phyloP scores from a whole-genome alignment of 257 asterid genomes.

The Forsythia viridissima region DNA sequence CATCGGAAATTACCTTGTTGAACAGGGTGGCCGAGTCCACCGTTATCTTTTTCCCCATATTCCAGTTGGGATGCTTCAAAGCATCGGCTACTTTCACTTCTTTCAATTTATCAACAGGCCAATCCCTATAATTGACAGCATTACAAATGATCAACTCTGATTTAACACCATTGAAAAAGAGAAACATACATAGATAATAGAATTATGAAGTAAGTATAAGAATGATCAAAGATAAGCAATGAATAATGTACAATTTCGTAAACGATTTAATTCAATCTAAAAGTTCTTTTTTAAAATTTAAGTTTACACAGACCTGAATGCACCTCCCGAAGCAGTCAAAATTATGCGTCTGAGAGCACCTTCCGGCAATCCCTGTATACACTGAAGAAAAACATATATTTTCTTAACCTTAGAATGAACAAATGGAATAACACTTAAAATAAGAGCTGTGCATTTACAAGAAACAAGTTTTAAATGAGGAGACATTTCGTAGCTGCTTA shows the following conservation, averaged over 20 bases:
- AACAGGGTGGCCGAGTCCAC: slow-evolving; percentile 99
- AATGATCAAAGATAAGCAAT: not conserved
- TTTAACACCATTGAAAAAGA: not conserved
- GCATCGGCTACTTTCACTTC: slow-evolving; percentile 99
- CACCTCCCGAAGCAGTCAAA: slow-evolving; percentile 97
- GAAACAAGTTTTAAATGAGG: not conserved
- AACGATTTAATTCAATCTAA: not conserved
- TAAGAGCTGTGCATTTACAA: not conserved
- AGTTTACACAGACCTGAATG: slow-evolving; percentile 66
- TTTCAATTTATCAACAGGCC: slow-evolving; percentile 87
- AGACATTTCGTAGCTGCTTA: not conserved
- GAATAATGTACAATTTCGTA: not conserved
- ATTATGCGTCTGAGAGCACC: slow-evolving; percentile 94
- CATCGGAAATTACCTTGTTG: slow-evolving; percentile 70
- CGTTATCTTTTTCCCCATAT: slow-evolving; percentile 96
- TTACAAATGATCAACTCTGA: slow-evolving; percentile 1
- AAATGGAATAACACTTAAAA: not conserved
- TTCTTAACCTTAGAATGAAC: slow-evolving; percentile 25
- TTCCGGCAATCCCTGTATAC: slow-evolving; percentile 98
- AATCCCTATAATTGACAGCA: slow-evolving; percentile 60
- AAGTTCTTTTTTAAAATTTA: not conserved
- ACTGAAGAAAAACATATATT: slow-evolving; percentile 45
- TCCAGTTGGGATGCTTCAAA: slow-evolving; percentile 99
- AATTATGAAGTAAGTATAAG: not conserved
- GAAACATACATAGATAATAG: not conserved